Conservation (phyloP, 1,284 basidiomycete genomes). For the Vanrija sp. region DNA sequence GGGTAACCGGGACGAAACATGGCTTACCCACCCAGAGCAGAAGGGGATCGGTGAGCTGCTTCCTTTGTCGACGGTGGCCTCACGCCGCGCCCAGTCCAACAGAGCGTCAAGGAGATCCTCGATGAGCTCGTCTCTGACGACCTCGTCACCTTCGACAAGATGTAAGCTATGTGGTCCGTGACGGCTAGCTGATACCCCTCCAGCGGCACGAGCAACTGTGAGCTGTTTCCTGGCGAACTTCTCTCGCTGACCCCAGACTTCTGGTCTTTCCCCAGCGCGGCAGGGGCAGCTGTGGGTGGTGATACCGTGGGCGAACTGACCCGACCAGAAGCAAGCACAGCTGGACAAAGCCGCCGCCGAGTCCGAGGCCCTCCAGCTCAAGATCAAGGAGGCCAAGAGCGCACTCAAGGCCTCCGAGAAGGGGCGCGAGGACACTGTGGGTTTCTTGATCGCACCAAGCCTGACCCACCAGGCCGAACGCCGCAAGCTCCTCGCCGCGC, state of each 20-base stretch:
- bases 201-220: conserved; percentile 78
- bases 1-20: conserved; percentile 15
- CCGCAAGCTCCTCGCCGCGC: conserved; percentile 51
- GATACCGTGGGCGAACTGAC: no score
- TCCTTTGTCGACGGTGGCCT: neutral
- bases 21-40: conserved; percentile 64
- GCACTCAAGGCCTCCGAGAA: conserved; percentile 55
- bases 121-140: conserved; percentile 79
- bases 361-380: conserved; percentile 50
- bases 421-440: conserved; percentile 63
- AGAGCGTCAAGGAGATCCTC: conserved; percentile 81
- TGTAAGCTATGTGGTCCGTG: conserved; percentile 42
- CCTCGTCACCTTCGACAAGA: conserved; percentile 77
- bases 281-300: conserved; percentile 67
- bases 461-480: conserved; percentile 56
- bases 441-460: conserved; percentile 26
- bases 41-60: conserved; percentile 71
- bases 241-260: conserved; percentile 60
- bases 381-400: conserved; percentile 36
- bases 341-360: conserved; percentile 58
- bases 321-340: conserved; percentile 49
- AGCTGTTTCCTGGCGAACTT: conserved; percentile 24
- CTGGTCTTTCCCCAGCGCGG: conserved; percentile 86
- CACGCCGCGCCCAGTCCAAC: conserved; percentile 58
- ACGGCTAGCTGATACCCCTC: conserved; percentile 7